A percentile compares a stretch with the other conserved stretches of the same genome.
Conservation (phyloP, 169 alveolate species). For the Cryptosporidium ubiquitum region DNA sequence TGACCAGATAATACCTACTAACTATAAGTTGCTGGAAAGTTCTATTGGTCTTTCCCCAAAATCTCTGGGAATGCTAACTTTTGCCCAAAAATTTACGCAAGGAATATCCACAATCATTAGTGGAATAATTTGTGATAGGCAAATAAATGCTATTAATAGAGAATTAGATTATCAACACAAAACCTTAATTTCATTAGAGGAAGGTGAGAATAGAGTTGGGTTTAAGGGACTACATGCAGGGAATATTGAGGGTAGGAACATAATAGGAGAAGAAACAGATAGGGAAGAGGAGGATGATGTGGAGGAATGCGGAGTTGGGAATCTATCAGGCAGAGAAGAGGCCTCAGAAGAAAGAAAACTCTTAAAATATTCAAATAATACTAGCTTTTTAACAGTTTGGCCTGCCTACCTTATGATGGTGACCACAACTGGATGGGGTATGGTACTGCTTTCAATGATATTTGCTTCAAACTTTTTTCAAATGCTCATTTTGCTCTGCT, state of each 20-base stretch:
- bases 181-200: background rate
- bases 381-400: constrained; percentile 29
- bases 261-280: background rate
- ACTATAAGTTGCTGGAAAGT: constrained; percentile 34
- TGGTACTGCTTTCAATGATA: constrained; percentile 47
- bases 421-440: constrained; percentile 68
- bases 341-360: background rate
- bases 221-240: background rate
- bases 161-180: background rate
- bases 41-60: constrained; percentile 66
- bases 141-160: background rate
- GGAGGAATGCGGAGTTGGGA: background rate
- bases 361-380: background rate
- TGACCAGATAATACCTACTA: constrained; percentile 64
- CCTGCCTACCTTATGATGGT: constrained; percentile 71
- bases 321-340: background rate
- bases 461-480: constrained; percentile 34
- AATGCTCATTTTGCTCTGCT: constrained; percentile 35
- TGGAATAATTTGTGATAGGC: constrained; percentile 52
- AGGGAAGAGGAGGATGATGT: background rate
- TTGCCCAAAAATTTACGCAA: constrained; percentile 56
- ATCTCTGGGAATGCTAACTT: constrained; percentile 51
- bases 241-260: background rate
- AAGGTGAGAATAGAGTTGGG: background rate
- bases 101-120: constrained; percentile 56